Evolutionary conservation across 805 yeast genomes (phyloP), one percentile per base, ranked within the genome.

Genomic region (Hanseniaspora occidentalis): DNA sequence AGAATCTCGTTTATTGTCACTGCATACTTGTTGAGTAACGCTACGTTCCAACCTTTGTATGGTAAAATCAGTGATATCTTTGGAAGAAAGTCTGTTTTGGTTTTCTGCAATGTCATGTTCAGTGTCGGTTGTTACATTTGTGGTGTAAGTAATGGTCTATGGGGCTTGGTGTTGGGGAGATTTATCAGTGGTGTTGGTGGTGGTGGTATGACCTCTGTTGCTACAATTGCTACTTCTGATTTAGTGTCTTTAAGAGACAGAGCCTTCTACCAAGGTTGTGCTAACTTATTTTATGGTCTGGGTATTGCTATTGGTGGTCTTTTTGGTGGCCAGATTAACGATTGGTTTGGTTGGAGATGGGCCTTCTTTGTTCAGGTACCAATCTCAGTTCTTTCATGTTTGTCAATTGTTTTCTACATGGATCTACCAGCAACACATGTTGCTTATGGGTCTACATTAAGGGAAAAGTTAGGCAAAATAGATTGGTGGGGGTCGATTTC

Each of bases 141-240:
- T 53, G 76, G 72, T 4, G 27, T 66, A 1, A 69, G 79, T 1
- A 59, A 62, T 36, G 60, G 70, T 11, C 67, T 77, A 11, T 47
- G 61, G 35, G 48, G 66, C 40, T 63, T 80, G 46, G 72, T 78
- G 6, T 38, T 62, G 22, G 71, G 80, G 6, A 61, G 86, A 48
- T 74, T 82, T 45, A 64, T 86, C 34, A 74, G 89, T 13, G 96
- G 96, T 11, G 70, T 82, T 39, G 96, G 96, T 10, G 96, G 95
- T 14, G 92, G 95, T 7, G 96, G 96, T 1, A 67, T 85, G 51
- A 74, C 83, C 10, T 66, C 85, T 0, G 61, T 84, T 49, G 70
- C 83, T 6, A 75, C 89, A 1, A 82, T 86, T 41, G 71, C 89
- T 1, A 69, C 82, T 48, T 75, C 84, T 14, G 96, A 86, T 57